phyloP scores from a whole-genome alignment of 495 filamentous ascomycete species.

The Aspergillus funiculosus region DNA sequence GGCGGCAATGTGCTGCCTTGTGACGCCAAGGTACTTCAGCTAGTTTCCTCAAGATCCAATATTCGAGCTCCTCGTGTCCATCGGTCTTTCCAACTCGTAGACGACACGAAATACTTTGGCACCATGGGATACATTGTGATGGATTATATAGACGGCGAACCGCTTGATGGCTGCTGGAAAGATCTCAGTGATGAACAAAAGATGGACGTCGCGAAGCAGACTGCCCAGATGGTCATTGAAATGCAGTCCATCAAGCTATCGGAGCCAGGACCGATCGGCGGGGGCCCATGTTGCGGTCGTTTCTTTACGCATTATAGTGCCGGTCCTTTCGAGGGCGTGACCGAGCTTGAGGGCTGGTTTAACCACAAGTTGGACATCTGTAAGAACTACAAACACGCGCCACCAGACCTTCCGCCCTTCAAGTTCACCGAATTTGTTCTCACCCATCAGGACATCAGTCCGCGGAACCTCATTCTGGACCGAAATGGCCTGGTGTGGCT shows the following conservation, averaged over 20 bases:
- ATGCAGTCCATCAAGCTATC: slow-evolving; percentile 21
- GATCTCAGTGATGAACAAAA: slow-evolving; percentile 10
- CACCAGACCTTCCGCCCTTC: slow-evolving; percentile 18
- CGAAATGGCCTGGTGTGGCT: slow-evolving; percentile 20
- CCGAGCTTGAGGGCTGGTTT: slow-evolving; percentile 29
- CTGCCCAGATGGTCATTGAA: slow-evolving; percentile 20
- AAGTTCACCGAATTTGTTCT: slow-evolving; percentile 25
- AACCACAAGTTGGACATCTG: slow-evolving; percentile 28
- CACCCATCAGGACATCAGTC: slow-evolving; percentile 25
- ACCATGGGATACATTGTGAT: slow-evolving; percentile 30
- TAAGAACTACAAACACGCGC: slow-evolving; percentile 17
- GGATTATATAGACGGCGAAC: slow-evolving; percentile 27
- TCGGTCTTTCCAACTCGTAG: slow-evolving; percentile 16
- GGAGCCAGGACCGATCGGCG: slow-evolving; percentile 24
- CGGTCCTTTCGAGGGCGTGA: slow-evolving; percentile 23
- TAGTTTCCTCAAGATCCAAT: slow-evolving; percentile 14
- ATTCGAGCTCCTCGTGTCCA: slow-evolving; percentile 22
- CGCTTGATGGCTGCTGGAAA: slow-evolving; percentile 25
- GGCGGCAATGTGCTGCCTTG: slow-evolving; percentile 17
- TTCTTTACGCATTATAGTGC: slow-evolving; percentile 29
- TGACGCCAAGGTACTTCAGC: slow-evolving; percentile 17
- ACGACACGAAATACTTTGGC: slow-evolving; percentile 24
- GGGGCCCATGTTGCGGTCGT: slow-evolving; percentile 19
- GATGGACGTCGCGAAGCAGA: slow-evolving; percentile 17
- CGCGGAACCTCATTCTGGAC: slow-evolving; percentile 27